Percentiles rank a stretch among this genome's conserved stretches.
These are phyloP conservation scores for Fusarium lateritium DNA, from an alignment of 2,329 filamentous ascomycete genomes.

Conservation along the genomic window DNA sequence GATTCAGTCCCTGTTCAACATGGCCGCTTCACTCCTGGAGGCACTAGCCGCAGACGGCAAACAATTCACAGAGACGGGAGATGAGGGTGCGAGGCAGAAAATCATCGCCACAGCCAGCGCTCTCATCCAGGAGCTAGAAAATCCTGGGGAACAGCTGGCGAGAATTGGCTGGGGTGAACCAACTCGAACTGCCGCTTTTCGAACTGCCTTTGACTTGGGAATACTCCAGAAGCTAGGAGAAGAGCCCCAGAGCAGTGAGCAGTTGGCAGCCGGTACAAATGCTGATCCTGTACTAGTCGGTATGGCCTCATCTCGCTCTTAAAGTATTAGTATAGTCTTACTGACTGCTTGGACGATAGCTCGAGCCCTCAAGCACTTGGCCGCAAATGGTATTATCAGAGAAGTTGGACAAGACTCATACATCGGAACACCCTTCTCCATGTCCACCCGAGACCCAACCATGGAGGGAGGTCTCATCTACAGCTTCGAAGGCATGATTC, in stretches of 20 bases:
- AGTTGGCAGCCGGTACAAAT: conserved; percentile 22
- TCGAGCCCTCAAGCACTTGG: conserved; percentile 25
- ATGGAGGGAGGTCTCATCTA: conserved; percentile 33
- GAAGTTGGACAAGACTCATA: conserved; percentile 25
- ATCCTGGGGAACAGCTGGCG: conserved; percentile 29
- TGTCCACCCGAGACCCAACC: conserved; percentile 30
- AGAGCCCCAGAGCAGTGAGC: conserved; percentile 16
- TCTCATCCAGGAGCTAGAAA: conserved; percentile 32
- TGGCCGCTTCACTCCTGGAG: conserved; percentile 20
- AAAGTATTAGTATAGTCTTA: not conserved
- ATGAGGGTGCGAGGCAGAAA: conserved; percentile 19
- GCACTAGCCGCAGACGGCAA: conserved; percentile 23
- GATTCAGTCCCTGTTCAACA: not conserved
- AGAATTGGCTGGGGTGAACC: conserved; percentile 39
- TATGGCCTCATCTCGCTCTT: not conserved
- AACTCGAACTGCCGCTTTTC: conserved; percentile 31
- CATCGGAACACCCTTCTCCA: conserved; percentile 9
- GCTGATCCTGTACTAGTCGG: conserved; percentile 25
- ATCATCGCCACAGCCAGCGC: conserved; percentile 20
- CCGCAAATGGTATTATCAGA: conserved; percentile 23
- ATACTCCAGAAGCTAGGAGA: conserved; percentile 31
- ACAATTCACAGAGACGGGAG: conserved; percentile 8
- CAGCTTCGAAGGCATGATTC: conserved; percentile 38
- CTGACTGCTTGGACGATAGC: not conserved
- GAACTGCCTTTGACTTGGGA: conserved; percentile 35